Percentiles rank a stretch among this genome's conserved stretches.
These are phyloP conservation scores for Plantago coronopus DNA, from an alignment of 305 asterid genomes.

Conservation along the genomic window DNA sequence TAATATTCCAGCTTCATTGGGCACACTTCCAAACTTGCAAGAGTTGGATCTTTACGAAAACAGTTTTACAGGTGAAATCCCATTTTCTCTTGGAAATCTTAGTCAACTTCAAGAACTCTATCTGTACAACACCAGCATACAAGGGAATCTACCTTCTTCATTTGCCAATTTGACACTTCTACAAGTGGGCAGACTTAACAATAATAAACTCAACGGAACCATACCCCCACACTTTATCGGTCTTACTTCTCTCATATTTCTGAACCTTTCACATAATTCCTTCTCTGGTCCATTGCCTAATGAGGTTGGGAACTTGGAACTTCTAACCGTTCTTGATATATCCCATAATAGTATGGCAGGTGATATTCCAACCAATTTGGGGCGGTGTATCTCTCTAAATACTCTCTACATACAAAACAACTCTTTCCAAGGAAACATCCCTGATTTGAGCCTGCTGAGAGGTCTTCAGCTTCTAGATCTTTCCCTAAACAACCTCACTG, in stretches of 20 bases:
- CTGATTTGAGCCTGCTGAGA: constrained; percentile 35
- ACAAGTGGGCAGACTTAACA: constrained; percentile 38
- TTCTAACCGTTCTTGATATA: constrained; percentile 37
- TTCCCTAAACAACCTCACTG: constrained; percentile 56
- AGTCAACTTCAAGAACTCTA: constrained; percentile 35
- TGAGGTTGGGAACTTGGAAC: constrained; percentile 36
- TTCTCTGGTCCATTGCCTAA: constrained; percentile 48
- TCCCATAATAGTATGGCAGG: constrained; percentile 55
- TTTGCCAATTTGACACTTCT: constrained; percentile 37
- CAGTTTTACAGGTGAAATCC: constrained; percentile 43
- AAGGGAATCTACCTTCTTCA: constrained; percentile 39
- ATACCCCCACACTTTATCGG: constrained; percentile 37
- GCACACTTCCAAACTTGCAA: constrained; percentile 33
- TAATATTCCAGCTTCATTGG: constrained; percentile 50
- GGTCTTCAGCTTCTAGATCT: constrained; percentile 58
- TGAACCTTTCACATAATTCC: constrained; percentile 45
- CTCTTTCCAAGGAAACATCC: constrained; percentile 46
- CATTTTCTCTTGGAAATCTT: constrained; percentile 52
- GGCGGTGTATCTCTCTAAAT: constrained; percentile 45
- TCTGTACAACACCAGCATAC: constrained; percentile 40
- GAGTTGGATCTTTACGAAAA: constrained; percentile 36
- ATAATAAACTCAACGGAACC: constrained; percentile 48
- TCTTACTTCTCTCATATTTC: constrained; percentile 35
- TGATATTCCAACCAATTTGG: constrained; percentile 44
- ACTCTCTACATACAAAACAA: constrained; percentile 35